These are phyloP conservation scores for Auriscalpium microsporum DNA, from an alignment of 768 basidiomycete genomes.

Conservation along the genomic window DNA sequence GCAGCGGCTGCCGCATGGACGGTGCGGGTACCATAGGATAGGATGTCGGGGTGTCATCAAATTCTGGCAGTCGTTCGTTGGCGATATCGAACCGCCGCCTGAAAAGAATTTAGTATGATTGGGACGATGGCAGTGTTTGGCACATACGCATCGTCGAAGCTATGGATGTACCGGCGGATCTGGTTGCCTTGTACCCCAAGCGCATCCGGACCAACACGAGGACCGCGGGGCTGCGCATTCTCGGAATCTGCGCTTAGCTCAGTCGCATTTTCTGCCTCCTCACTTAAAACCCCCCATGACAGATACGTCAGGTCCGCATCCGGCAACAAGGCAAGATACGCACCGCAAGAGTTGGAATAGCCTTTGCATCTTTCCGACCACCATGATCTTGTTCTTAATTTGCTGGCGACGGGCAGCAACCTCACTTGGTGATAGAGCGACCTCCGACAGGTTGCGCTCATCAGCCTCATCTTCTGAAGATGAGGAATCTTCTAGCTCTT, in stretches of 20 bases:
- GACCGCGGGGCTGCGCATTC: constrained; percentile 14
- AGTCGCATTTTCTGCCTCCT: constrained; percentile 72
- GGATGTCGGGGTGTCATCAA: constrained; percentile 26
- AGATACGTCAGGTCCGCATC: not conserved
- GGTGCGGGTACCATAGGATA: constrained; percentile 49
- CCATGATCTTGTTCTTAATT: constrained; percentile 92
- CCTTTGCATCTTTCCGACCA: constrained; percentile 84
- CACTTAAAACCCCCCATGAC: constrained; percentile 30
- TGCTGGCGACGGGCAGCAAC: constrained; percentile 50
- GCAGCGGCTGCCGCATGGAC: constrained; percentile 42
- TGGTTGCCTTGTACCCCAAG: constrained; percentile 56
- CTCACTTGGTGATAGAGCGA: constrained; percentile 31
- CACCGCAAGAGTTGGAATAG: constrained; percentile 86
- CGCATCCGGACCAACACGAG: constrained; percentile 39
- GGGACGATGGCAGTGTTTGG: constrained; percentile 2
- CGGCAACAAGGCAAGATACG: constrained; percentile 18
- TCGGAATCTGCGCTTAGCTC: constrained; percentile 41
- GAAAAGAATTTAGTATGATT: not conserved
- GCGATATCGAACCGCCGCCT: constrained; percentile 65
- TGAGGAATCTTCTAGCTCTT: constrained; percentile 77
- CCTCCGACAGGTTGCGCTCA: not conserved
- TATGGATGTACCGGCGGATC: constrained; percentile 53
- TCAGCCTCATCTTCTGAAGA: constrained; percentile 38
- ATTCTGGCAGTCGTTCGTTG: constrained; percentile 68
- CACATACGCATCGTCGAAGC: constrained; percentile 70